A percentile compares a stretch with the other conserved stretches of the same genome.
phyloP scores from a whole-genome alignment of 2,329 filamentous ascomycete species.

The Colletotrichum tropicicola region DNA sequence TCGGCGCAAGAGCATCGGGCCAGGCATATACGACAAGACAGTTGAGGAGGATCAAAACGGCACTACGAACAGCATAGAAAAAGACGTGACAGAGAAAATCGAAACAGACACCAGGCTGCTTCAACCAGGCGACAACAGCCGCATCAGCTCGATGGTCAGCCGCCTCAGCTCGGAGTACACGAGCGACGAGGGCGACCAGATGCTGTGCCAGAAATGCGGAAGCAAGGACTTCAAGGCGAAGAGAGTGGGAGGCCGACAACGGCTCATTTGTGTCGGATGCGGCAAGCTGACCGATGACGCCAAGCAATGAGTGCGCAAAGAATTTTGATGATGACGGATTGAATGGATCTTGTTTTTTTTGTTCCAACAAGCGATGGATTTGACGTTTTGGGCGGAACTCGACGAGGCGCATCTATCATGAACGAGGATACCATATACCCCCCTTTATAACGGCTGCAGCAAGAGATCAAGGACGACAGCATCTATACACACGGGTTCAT shows the following conservation, averaged over 20 bases:
- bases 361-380: constrained; percentile 19
- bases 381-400: constrained; percentile 5
- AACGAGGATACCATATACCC: constrained; percentile 27
- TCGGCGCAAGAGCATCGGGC: constrained; percentile 37
- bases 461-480: neutral
- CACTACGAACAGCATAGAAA: neutral
- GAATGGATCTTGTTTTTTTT: neutral
- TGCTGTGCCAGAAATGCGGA: constrained; percentile 67
- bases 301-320: neutral
- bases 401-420: constrained; percentile 20
- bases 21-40: constrained; percentile 23
- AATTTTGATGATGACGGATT: neutral
- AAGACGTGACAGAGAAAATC: constrained; percentile 12
- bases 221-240: constrained; percentile 70
- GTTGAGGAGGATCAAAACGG: constrained; percentile 17
- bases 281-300: constrained; percentile 40
- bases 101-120: constrained; percentile 24
- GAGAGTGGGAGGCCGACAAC: constrained; percentile 61
- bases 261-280: constrained; percentile 69
- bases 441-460: constrained; percentile 7
- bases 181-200: constrained; percentile 53
- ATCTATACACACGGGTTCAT: neutral
- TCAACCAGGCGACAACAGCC: constrained; percentile 34
- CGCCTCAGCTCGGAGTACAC: constrained; percentile 60
- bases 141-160: constrained; percentile 57